Conservation (phyloP, 306 rosid species). For the Fragaria ananassa region DNA sequence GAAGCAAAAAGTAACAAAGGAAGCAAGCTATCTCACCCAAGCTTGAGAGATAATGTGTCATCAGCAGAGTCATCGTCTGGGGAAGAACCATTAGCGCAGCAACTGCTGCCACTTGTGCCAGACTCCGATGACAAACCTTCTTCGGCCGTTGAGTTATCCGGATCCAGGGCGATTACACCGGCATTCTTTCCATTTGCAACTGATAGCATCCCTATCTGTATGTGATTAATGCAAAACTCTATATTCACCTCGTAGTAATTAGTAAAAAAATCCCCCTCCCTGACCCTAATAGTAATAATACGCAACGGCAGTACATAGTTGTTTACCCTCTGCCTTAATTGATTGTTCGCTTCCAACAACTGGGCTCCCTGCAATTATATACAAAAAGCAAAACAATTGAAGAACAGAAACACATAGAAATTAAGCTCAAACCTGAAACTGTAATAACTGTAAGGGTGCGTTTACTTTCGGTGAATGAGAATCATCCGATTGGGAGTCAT, state of each 20-base stretch:
- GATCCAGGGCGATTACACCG: not conserved
- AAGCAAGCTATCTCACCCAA: not conserved
- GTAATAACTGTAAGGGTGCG: too few species aligned
- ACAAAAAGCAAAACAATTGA: not conserved
- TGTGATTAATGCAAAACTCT: not conserved
- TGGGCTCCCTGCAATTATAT: slow-evolving; percentile 26
- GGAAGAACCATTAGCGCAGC: slow-evolving; percentile 19
- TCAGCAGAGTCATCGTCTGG: slow-evolving; percentile 21
- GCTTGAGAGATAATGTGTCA: slow-evolving; percentile 21
- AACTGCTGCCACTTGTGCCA: slow-evolving; percentile 26
- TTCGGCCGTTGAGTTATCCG: slow-evolving; percentile 21
- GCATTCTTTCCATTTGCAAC: not conserved
- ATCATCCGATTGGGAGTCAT: too few species aligned
- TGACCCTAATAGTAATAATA: not conserved
- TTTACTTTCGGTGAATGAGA: too few species aligned
- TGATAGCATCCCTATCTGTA: slow-evolving; percentile 28
- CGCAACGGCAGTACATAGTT: not conserved
- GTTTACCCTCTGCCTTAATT: slow-evolving; percentile 30
- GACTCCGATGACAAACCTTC: slow-evolving; percentile 36
- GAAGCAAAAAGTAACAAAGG: not conserved
- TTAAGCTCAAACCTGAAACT: not conserved
- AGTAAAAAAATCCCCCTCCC: too few species aligned
- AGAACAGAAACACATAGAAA: not conserved
- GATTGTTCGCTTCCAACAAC: slow-evolving; percentile 28
- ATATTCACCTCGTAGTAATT: not conserved